A percentile compares a stretch with the other conserved stretches of the same genome.
Evolutionary conservation across 768 basidiomycete genomes (phyloP).

Genomic region (Kwoniella newhampshirensis): DNA sequence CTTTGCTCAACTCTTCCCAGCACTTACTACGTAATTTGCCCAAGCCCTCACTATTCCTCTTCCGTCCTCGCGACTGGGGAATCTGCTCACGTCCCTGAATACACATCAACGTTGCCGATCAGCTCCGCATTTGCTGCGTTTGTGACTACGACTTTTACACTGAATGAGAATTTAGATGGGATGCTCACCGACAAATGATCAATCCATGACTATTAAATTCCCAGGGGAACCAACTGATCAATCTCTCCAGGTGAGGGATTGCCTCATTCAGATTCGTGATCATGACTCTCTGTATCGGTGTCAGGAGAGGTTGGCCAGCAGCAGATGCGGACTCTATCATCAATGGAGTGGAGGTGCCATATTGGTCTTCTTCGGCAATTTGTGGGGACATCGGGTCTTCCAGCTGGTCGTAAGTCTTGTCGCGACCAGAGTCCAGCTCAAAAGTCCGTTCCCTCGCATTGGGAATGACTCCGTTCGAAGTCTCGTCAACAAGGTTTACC

Average conservation of each 20-base stretch:
- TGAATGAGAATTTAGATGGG: background rate
- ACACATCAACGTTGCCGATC: background rate
- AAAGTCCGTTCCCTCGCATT: too few species aligned
- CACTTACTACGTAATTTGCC: slow-evolving; percentile 32
- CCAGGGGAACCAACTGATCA: slow-evolving; percentile 49
- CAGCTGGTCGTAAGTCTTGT: too few species aligned
- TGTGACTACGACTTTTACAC: background rate
- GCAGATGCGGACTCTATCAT: slow-evolving; percentile 6
- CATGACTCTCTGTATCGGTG: slow-evolving; percentile 34
- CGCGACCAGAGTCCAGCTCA: too few species aligned
- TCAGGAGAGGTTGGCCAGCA: slow-evolving; percentile 30
- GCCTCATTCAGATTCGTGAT: slow-evolving; percentile 31
- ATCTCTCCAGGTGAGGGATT: slow-evolving; percentile 35
- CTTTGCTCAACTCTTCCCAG: slow-evolving; percentile 10
- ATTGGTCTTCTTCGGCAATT: background rate
- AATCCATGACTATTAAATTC: slow-evolving; percentile 47
- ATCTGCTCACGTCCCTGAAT: slow-evolving; percentile 33
- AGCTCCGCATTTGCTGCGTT: background rate
- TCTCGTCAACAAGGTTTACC: too few species aligned
- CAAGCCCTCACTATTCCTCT: slow-evolving; percentile 41
- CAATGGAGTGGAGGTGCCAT: slow-evolving; percentile 13
- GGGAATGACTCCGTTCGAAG: too few species aligned
- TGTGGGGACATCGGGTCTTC: background rate
- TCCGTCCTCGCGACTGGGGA: slow-evolving; percentile 45
- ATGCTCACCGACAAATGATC: slow-evolving; percentile 42